Evolutionary conservation across 1,284 basidiomycete species (phyloP), one percentile per base, ranked within the genome.

Genomic region (Coniophora puteana): DNA sequence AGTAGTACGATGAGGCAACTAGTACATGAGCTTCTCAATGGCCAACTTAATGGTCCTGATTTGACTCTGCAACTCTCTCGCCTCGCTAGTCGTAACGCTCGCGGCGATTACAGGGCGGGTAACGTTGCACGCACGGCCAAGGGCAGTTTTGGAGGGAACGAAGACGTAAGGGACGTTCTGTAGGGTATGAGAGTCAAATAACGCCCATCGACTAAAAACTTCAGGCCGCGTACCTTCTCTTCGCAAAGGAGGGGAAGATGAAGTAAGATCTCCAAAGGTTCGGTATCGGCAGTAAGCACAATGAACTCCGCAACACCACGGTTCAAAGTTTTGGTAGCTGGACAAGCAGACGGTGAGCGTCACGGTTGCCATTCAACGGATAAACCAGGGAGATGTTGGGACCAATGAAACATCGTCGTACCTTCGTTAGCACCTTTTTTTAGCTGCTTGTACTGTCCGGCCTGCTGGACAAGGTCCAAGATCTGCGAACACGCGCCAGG

Each of bases 291-390:
- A 45, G 96, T 96, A 69, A 99, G 77, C 59, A 99, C 83, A 68
- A 99, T 95, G 70, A 99, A 92, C 71, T 99, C 96, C 55, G 93
- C 90, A 57, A 98, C 94, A 72, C 96, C 95, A 61, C 96, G 90
- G 69, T 99, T 99, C 51, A 99, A 79, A 18, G 96, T 99, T 77
- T 98, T 98, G 53, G 94, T 97, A 36, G 88, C 89, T 83, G 62
- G 45, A 54, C 43, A 33, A 6, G 33, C 16, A 17, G 31, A 14
- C 17, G 17, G 7, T 20, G 20, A 43, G 29, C 21, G 41, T 24
- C 28, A 23, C 23, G 22, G n/a, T n/a, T 6, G 4, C 11, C 38
- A 33, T 21, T 12, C 2, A 3, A 33, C 20, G 13, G 43, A 11
- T 31, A 41, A 36, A 42, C 33, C 31, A 31, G 36, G 17, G 29